These are phyloP conservation scores for Scheffersomyces stipitis DNA, from an alignment of 805 yeast species.

Conservation along the genomic window DNA sequence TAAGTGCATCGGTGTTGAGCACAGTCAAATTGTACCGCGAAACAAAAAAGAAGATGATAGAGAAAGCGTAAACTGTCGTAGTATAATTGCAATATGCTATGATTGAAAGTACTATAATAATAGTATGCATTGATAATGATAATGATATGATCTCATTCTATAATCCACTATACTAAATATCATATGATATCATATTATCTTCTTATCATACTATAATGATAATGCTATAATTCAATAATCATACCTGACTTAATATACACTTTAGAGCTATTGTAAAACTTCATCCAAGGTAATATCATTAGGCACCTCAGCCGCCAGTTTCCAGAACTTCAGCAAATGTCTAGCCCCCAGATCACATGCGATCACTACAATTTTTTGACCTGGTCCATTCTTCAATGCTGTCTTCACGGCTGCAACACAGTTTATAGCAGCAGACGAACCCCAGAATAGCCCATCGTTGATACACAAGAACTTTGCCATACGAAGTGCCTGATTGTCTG, in stretches of 20 bases:
- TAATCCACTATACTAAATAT: not conserved
- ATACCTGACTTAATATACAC: not conserved
- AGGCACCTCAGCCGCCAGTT: slow-evolving; percentile 49
- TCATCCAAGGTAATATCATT: slow-evolving; percentile 38
- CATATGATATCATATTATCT: too few relatives aligned
- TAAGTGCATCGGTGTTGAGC: slow-evolving; percentile 39
- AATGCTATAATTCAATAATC: too few relatives aligned
- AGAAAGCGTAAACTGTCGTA: slow-evolving; percentile 1
- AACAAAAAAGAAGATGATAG: slow-evolving; percentile 27
- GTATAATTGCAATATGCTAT: too few relatives aligned
- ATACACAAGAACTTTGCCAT: slow-evolving; percentile 86
- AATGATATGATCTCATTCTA: too few relatives aligned
- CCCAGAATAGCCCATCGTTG: slow-evolving; percentile 87
- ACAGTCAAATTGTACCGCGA: slow-evolving; percentile 40
- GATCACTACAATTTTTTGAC: slow-evolving; percentile 73
- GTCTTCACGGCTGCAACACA: slow-evolving; percentile 82
- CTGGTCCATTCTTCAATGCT: slow-evolving; percentile 47
- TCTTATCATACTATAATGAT: too few relatives aligned
- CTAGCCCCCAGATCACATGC: slow-evolving; percentile 93
- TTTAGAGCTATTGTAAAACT: slow-evolving; percentile 12
- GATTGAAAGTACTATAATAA: too few relatives aligned
- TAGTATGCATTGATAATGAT: too few relatives aligned
- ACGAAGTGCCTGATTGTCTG: slow-evolving; percentile 74
- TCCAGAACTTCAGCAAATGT: slow-evolving; percentile 93
- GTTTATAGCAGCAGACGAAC: slow-evolving; percentile 90